These are phyloP conservation scores for Diaporthe sp. DNA, from an alignment of 2,329 filamentous ascomycete species.

Conservation along the genomic window DNA sequence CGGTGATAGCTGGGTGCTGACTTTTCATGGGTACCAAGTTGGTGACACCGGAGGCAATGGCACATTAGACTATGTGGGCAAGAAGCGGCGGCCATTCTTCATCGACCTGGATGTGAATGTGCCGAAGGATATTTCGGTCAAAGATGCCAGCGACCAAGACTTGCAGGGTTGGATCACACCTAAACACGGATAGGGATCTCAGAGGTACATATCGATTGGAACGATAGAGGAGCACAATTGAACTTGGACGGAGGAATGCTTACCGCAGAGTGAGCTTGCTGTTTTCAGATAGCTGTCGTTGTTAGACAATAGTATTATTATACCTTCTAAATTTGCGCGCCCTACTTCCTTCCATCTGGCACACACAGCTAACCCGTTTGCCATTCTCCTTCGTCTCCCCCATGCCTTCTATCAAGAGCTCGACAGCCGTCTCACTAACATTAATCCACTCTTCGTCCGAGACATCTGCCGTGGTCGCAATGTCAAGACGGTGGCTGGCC, in stretches of 20 bases:
- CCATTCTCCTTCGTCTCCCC: too few species aligned
- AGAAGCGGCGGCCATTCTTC: neutral
- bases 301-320: neutral
- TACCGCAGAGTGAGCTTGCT: neutral
- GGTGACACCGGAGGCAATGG: neutral
- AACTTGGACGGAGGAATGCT: neutral
- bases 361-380: too few species aligned
- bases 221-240: neutral
- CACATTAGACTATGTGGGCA: neutral
- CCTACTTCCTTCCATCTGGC: too few species aligned
- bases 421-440: too few species aligned
- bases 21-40: neutral
- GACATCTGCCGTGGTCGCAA: too few species aligned
- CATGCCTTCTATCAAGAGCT: too few species aligned
- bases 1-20: neutral
- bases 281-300: neutral
- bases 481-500: too few species aligned
- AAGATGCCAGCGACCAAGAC: neutral
- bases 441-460: too few species aligned
- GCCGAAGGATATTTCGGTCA: neutral
- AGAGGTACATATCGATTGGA: neutral
- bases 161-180: neutral
- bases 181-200: neutral
- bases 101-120: conserved; percentile 9
- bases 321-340: neutral